Conservation (phyloP, 371 early-diverging fungal species). For the Mycotypha africana region DNA sequence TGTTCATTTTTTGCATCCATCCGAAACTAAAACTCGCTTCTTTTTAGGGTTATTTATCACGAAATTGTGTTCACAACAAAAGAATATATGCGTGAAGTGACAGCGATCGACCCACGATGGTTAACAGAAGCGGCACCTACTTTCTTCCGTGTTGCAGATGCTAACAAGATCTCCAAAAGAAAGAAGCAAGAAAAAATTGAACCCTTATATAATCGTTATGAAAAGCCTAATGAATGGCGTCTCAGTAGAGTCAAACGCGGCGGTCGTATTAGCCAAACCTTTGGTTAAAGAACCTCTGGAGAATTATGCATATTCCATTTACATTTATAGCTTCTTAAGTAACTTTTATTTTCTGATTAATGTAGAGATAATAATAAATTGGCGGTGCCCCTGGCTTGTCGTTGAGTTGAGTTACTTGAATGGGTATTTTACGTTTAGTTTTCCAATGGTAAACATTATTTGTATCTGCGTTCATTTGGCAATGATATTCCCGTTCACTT, state of each 20-base stretch:
- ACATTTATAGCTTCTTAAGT: too few species aligned
- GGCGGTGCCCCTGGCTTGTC: slow-evolving; percentile 28
- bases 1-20: too few species aligned
- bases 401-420: slow-evolving; percentile 18
- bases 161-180: slow-evolving; percentile 86
- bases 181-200: slow-evolving; percentile 91
- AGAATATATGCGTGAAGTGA: slow-evolving; percentile 97
- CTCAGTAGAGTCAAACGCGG: slow-evolving; percentile 73
- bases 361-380: slow-evolving; percentile 25
- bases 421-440: slow-evolving; percentile 14
- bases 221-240: slow-evolving; percentile 87
- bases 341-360: slow-evolving; percentile 1
- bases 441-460: slow-evolving; percentile 11
- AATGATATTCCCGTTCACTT: slow-evolving; percentile 16
- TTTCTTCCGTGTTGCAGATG: slow-evolving; percentile 92
- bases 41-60: slow-evolving; percentile 89
- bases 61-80: slow-evolving; percentile 95
- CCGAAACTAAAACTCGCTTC: too few species aligned
- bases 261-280: slow-evolving; percentile 75
- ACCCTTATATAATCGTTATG: slow-evolving; percentile 92
- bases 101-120: slow-evolving; percentile 97
- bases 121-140: slow-evolving; percentile 95
- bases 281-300: slow-evolving; percentile 43
- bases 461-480: too few species aligned
- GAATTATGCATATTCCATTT: too few species aligned